Conservation (phyloP, 2,329 filamentous ascomycete species). For the Aspergillus cejpii region DNA sequence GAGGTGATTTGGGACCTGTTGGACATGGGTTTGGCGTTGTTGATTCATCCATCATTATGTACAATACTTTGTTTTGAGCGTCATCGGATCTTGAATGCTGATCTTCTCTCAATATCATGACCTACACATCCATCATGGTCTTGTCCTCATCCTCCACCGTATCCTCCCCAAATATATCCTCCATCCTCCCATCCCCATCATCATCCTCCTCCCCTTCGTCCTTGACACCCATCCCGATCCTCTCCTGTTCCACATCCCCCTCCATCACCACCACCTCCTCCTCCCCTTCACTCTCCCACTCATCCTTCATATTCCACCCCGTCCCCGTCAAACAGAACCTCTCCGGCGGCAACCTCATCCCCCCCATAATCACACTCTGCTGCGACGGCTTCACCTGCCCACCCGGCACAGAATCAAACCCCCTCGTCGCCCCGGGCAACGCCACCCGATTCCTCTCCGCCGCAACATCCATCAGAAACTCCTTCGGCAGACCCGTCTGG, state of each 20-base stretch:
- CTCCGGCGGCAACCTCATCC: slow-evolving; percentile 56
- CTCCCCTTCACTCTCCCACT: slow-evolving; percentile 52
- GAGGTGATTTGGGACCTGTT: neutral
- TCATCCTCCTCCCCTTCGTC: slow-evolving; percentile 33
- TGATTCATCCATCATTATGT: slow-evolving; percentile 7
- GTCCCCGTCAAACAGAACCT: slow-evolving; percentile 54
- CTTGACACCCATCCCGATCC: slow-evolving; percentile 27
- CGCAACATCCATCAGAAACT: slow-evolving; percentile 55
- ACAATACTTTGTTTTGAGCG: slow-evolving; percentile 7
- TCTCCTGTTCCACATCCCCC: slow-evolving; percentile 25
- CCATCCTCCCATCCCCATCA: slow-evolving; percentile 44
- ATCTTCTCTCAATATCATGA: too few species aligned
- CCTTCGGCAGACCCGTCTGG: slow-evolving; percentile 53
- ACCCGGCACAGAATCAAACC: slow-evolving; percentile 34
- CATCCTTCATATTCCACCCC: slow-evolving; percentile 52
- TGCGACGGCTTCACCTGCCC: slow-evolving; percentile 22
- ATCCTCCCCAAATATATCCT: slow-evolving; percentile 44
- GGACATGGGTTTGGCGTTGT: neutral
- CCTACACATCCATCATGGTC: slow-evolving; percentile 40
- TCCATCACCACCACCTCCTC: slow-evolving; percentile 32
- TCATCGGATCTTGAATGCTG: slow-evolving; percentile 1
- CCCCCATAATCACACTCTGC: slow-evolving; percentile 42
- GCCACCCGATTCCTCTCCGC: slow-evolving; percentile 49
- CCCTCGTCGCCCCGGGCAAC: slow-evolving; percentile 50
- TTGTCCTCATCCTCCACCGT: slow-evolving; percentile 31